These are phyloP conservation scores for Yamadazyma endophytica DNA, from an alignment of 805 yeast species.

Conservation along the genomic window DNA sequence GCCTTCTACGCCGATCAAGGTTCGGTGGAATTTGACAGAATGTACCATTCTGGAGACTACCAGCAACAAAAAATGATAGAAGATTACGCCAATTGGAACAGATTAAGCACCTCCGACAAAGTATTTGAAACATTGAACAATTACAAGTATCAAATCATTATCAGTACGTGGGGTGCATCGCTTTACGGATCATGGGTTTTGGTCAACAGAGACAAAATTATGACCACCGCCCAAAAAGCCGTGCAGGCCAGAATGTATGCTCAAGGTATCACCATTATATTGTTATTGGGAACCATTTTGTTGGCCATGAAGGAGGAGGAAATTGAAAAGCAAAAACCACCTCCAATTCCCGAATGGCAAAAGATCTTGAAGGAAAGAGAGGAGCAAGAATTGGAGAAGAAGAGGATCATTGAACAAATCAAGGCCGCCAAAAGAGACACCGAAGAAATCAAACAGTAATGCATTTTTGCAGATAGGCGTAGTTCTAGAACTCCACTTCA, in stretches of 20 bases:
- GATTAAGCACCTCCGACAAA: conserved; percentile 26
- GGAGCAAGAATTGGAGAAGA: conserved; percentile 12
- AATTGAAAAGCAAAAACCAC: conserved; percentile 33
- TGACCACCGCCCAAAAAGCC: conserved; percentile 74
- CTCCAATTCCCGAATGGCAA: conserved; percentile 35
- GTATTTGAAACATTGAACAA: conserved; percentile 21
- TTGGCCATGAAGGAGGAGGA: conserved; percentile 62
- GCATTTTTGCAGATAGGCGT: no score
- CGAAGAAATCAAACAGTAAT: not conserved
- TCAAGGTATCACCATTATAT: conserved; percentile 71
- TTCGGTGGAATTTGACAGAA: conserved; percentile 38
- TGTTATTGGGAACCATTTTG: conserved; percentile 66
- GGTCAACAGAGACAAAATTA: conserved; percentile 68
- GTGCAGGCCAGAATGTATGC: conserved; percentile 92
- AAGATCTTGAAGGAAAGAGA: conserved; percentile 23
- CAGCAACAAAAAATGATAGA: conserved; percentile 25
- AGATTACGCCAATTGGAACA: conserved; percentile 33
- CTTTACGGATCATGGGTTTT: conserved; percentile 65
- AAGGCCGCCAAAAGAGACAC: conserved; percentile 5
- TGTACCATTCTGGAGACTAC: conserved; percentile 28
- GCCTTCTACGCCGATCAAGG: conserved; percentile 45
- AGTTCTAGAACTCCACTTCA: no score
- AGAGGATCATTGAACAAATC: conserved; percentile 3
- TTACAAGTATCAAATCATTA: conserved; percentile 34
- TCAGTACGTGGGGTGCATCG: conserved; percentile 38